phyloP scores from a whole-genome alignment of 306 rosid species.

The Malus sylvestris region DNA sequence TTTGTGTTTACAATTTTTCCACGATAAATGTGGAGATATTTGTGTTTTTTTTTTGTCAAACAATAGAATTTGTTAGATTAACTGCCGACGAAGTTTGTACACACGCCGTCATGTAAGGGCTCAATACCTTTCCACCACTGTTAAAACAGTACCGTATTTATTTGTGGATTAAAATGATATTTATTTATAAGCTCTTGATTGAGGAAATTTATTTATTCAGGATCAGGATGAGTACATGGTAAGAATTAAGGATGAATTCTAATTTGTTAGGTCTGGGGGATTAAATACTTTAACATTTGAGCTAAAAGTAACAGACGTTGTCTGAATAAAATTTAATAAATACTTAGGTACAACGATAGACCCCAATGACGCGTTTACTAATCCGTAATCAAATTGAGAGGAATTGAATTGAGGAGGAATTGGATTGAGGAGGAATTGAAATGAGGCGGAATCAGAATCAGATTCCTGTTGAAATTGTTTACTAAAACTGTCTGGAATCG shows the following conservation, averaged over 20 bases:
- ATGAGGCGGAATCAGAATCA: too few species aligned
- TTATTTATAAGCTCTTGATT: not conserved
- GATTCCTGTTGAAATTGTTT: too few species aligned
- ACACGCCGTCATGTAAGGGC: rapidly evolving
- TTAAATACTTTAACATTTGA: not conserved
- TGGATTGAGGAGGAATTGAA: too few species aligned
- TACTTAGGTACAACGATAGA: not conserved
- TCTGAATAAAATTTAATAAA: too few species aligned
- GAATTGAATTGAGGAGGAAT: too few species aligned
- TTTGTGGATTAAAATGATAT: not conserved
- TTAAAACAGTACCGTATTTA: not conserved
- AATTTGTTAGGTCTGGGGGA: not conserved
- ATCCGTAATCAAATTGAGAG: too few species aligned
- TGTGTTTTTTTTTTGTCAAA: not conserved
- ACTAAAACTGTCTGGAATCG: too few species aligned
- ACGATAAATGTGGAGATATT: not conserved
- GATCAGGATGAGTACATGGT: too few species aligned
- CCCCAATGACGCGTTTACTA: not conserved
- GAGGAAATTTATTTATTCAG: not conserved
- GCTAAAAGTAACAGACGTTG: not conserved
- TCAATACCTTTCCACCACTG: too few species aligned
- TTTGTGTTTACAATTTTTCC: not conserved
- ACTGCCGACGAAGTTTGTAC: too few species aligned
- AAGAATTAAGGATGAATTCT: not conserved
- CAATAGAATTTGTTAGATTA: too few species aligned